Evolutionary conservation across 331 rosid species (phyloP).

Genomic region (Prunus yedoensis): DNA sequence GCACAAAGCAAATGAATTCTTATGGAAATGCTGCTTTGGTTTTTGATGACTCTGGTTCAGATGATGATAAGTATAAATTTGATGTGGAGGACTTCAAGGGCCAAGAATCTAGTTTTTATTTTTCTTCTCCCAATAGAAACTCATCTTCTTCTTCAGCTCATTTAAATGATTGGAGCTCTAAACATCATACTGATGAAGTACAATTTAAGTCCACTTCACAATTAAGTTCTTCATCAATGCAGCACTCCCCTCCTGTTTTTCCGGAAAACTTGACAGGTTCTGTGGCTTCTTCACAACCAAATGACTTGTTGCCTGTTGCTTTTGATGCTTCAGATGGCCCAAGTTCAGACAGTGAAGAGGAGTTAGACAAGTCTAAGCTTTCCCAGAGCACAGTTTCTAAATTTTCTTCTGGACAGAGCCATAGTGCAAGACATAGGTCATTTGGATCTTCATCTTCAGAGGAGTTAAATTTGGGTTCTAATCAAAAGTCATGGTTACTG

Average conservation of each 20-base stretch:
- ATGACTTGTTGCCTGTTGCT: constrained; percentile 46
- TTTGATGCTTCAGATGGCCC: constrained; percentile 82
- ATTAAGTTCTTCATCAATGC: constrained; percentile 32
- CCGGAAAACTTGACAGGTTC: constrained; percentile 46
- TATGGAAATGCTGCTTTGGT: constrained; percentile 41
- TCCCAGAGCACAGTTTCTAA: constrained; percentile 27
- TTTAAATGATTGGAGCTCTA: constrained; percentile 44
- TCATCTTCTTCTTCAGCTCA: constrained; percentile 37
- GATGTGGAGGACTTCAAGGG: constrained; percentile 35
- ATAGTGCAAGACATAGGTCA: constrained; percentile 37
- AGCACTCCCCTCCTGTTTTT: constrained; percentile 24
- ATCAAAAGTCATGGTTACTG: constrained; percentile 24
- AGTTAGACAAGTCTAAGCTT: constrained; percentile 37
- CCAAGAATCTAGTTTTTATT: constrained; percentile 43
- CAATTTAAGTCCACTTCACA: constrained; percentile 36
- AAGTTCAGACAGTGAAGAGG: constrained; percentile 62
- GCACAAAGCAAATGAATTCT: constrained; percentile 35
- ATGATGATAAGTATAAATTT: constrained; percentile 49
- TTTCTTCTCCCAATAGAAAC: constrained; percentile 40
- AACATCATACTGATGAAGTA: constrained; percentile 34
- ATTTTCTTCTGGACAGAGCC: constrained; percentile 30
- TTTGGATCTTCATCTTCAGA: constrained; percentile 46
- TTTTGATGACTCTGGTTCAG: constrained; percentile 79
- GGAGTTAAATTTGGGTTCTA: constrained; percentile 30
- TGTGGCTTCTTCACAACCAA: constrained; percentile 44